A percentile compares a stretch with the other conserved stretches of the same genome.
Evolutionary conservation across 2,329 filamentous ascomycete genomes (phyloP).

Genomic region (Ascochyta rabiei): DNA sequence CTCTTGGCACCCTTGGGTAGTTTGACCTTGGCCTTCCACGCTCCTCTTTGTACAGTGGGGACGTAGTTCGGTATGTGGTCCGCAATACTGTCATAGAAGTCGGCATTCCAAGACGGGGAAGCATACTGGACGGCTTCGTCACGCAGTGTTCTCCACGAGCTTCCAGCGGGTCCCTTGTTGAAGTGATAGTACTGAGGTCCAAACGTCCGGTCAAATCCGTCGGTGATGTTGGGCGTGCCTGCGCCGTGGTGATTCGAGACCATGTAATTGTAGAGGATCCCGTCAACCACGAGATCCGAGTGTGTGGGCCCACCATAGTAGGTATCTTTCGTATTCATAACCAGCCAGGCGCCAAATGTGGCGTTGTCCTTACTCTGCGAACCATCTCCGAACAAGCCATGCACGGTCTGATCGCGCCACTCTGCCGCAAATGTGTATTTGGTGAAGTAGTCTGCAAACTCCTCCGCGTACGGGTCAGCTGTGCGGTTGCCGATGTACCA

Average conservation of each 20-base stretch:
- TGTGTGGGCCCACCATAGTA: constrained; percentile 68
- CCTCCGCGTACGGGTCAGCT: constrained; percentile 60
- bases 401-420: constrained; percentile 64
- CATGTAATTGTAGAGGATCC: constrained; percentile 68
- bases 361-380: constrained; percentile 57
- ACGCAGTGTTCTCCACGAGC: constrained; percentile 51
- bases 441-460: constrained; percentile 67
- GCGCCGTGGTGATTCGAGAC: constrained; percentile 65
- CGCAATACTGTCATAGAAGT: constrained; percentile 69
- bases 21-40: constrained; percentile 57
- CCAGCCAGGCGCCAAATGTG: constrained; percentile 66
- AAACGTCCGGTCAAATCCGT: constrained; percentile 69
- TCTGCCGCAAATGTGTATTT: constrained; percentile 68
- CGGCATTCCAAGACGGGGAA: constrained; percentile 59
- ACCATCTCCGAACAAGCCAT: constrained; percentile 62
- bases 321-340: constrained; percentile 68
- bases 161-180: constrained; percentile 58
- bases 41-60: constrained; percentile 58
- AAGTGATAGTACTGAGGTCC: constrained; percentile 69
- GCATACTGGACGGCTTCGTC: constrained; percentile 61
- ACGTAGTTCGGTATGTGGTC: constrained; percentile 65
- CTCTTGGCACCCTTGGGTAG: constrained; percentile 59
- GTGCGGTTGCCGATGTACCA: constrained; percentile 64
- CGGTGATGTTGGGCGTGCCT: constrained; percentile 67
- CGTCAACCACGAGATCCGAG: constrained; percentile 68